Percentiles rank a stretch among this genome's conserved stretches.
Conservation (phyloP, 495 filamentous ascomycete genomes). For the Hypoxylon rickii region DNA sequence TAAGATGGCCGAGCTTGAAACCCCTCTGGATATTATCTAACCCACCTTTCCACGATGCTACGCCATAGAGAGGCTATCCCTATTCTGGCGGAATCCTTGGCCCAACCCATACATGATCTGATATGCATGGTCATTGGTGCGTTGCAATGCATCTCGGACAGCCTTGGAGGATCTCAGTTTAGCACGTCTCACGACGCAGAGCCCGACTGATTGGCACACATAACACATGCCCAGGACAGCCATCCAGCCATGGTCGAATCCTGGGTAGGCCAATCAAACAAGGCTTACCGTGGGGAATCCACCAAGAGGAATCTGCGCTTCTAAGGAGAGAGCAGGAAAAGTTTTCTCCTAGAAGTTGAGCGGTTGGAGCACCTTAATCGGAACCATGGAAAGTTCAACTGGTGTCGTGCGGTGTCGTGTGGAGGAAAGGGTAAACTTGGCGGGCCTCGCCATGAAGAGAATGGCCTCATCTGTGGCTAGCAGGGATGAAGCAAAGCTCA, state of each 20-base stretch:
- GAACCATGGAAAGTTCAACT: constrained; percentile 18
- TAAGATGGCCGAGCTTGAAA: constrained; percentile 14
- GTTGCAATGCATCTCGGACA: constrained; percentile 14
- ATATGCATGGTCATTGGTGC: constrained; percentile 7
- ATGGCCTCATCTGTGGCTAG: too few species aligned
- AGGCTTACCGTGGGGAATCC: not conserved
- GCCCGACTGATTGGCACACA: not conserved
- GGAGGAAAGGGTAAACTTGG: too few species aligned
- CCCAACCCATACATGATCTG: constrained; percentile 7
- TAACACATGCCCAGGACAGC: too few species aligned
- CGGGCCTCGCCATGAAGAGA: too few species aligned
- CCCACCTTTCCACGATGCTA: constrained; percentile 9
- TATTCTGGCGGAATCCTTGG: constrained; percentile 9
- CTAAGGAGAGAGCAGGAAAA: constrained; percentile 2
- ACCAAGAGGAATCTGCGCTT: not conserved
- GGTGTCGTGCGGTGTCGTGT: too few species aligned
- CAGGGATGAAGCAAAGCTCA: too few species aligned
- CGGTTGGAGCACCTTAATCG: constrained; percentile 31
- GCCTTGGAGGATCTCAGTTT: constrained; percentile 21
- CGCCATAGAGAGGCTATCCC: constrained; percentile 1
- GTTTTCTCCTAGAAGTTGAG: not conserved
- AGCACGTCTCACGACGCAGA: constrained; percentile 24
- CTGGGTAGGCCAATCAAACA: constrained; percentile 1
- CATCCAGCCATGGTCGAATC: not conserved
- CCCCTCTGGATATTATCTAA: not conserved